A percentile compares a stretch with the other conserved stretches of the same genome.
These are phyloP conservation scores for Acanthamoeba triangularis DNA, from an alignment of 208 protist species.

Conservation along the genomic window DNA sequence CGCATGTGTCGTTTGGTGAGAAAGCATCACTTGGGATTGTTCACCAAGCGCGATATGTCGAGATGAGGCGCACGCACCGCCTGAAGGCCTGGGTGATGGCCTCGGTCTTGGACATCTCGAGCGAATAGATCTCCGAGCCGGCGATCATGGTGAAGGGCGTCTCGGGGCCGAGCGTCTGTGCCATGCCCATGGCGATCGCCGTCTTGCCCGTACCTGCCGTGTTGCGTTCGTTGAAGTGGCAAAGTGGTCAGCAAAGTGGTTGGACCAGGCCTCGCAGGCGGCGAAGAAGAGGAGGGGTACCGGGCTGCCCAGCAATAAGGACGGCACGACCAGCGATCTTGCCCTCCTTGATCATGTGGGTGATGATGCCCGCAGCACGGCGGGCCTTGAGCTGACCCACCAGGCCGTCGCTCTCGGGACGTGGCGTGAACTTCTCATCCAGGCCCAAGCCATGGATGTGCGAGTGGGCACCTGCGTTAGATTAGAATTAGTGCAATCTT, in stretches of 20 bases:
- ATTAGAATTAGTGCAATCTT: background rate
- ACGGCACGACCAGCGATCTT: constrained; percentile 99
- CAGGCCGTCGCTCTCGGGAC: constrained; percentile 97
- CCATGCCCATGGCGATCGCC: constrained; percentile 99
- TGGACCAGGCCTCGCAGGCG: no score
- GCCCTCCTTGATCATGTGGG: constrained; percentile 99
- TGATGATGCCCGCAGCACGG: constrained; percentile 92
- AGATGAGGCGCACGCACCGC: background rate
- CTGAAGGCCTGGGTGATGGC: constrained; percentile 99
- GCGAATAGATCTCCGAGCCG: constrained; percentile 99
- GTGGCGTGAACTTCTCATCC: constrained; percentile 98
- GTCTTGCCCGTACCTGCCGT: constrained; percentile 97
- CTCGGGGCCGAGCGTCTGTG: constrained; percentile 98
- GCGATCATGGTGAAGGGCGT: constrained; percentile 99
- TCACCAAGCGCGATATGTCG: no score
- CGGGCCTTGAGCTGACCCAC: constrained; percentile 97
- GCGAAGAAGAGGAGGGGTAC: background rate
- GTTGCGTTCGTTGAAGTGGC: background rate
- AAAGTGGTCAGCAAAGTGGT: no score
- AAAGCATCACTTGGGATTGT: no score
- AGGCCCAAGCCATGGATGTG: constrained; percentile 99
- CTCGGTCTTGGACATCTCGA: constrained; percentile 99
- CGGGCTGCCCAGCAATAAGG: constrained; percentile 98
- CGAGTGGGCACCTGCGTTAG: constrained; percentile 96
- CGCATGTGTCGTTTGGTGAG: background rate